Evolutionary conservation across 106 monocot genomes (phyloP), one percentile per base, ranked within the genome.

Genomic region (Dendrobium chrysotoxum): DNA sequence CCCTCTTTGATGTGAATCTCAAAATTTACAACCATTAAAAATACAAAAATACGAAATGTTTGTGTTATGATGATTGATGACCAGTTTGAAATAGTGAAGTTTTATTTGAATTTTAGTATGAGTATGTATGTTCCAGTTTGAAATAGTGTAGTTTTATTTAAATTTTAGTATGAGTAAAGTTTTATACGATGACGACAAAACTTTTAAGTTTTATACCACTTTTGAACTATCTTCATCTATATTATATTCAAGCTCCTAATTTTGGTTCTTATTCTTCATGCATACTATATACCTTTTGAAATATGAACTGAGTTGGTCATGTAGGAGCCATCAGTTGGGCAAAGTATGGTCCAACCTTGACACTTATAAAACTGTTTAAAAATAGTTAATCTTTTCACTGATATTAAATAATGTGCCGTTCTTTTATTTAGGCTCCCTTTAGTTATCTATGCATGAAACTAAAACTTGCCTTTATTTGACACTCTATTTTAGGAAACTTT

Each of bases 401-500:
- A 76, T 47, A 18, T 76, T 76, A 76, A 76, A 28, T 76, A 13
- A 28, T 75, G 15, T 72, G 8, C 38, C 39, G 28, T 74, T 20
- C n/a, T 20, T 40, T 21, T 42, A 7, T 18, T 40, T 42, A 23
- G 35, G 21, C 4, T 74, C 5, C 40, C 1, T 74, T 41, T n/a
- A 7, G 41, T 21, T 42, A 74, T 42, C 42, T n/a, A 42, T 42
- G 40, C 41, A 42, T 40, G 7, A 41, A 74, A 42, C 41, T 74
- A 76, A 76, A 76, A 26, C 76, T 28, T 12, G 45, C 50, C 0
- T 50, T 11, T 7, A 28, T 76, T 40, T 15, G 21, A 4, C 21
- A 38, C 2, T 58, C 81, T 75, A 30, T 79, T 78, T 83, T 90
- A 99, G 99, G 99, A 95, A 90, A 99, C 99, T 28, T 99, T 99